Evolutionary conservation across 2,329 filamentous ascomycete species (phyloP).

Genomic region (Amesomyces nigricolor): DNA sequence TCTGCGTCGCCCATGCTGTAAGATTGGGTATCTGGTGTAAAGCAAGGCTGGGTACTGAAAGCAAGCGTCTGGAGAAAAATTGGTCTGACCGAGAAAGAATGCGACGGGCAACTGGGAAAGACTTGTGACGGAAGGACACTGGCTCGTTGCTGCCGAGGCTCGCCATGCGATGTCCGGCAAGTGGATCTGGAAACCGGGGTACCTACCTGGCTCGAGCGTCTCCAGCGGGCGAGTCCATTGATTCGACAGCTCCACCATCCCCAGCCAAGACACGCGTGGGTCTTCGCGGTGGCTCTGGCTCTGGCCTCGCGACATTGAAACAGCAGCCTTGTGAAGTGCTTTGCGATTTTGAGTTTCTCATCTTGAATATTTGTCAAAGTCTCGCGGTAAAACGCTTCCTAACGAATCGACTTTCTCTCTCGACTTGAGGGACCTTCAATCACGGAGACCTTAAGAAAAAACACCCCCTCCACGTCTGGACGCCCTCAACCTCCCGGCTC

Average conservation of each 20-base stretch:
- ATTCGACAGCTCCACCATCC: neutral
- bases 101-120: conserved; percentile 1
- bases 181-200: neutral
- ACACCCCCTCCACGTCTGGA: too few relatives aligned
- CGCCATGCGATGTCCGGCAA: conserved; percentile 1
- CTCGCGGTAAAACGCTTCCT: too few relatives aligned
- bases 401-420: too few relatives aligned
- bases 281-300: neutral
- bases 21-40: neutral
- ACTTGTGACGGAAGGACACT: conserved; percentile 7
- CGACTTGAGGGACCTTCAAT: too few relatives aligned
- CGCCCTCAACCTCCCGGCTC: too few relatives aligned
- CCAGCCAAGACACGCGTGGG: neutral
- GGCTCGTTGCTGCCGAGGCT: conserved; percentile 11
- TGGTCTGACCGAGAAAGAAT: neutral
- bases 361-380: too few relatives aligned
- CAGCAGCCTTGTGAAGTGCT: neutral
- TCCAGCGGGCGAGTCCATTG: neutral
- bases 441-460: too few relatives aligned
- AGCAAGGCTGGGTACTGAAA: too few relatives aligned
- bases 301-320: neutral
- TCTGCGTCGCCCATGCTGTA: conserved; percentile 25
- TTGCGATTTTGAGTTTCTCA: neutral
- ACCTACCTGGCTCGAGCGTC: conserved; percentile 10
- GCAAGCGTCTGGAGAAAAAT: neutral